phyloP scores from a whole-genome alignment of 495 filamentous ascomycete species.

The Hypoxylon cercidicola region DNA sequence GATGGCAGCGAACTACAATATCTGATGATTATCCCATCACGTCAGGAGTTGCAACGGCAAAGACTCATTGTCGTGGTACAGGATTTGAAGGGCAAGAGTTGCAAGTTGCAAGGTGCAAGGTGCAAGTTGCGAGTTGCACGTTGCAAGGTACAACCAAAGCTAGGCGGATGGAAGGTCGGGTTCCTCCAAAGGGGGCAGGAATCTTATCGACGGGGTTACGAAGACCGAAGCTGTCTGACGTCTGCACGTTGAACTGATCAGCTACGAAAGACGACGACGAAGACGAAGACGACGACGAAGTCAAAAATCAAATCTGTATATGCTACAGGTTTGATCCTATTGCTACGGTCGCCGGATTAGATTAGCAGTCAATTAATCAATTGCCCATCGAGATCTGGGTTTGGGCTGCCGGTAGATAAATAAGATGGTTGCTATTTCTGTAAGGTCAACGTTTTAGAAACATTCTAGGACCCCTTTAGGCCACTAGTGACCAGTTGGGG shows the following conservation, averaged over 20 bases:
- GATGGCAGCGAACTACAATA: constrained; percentile 20
- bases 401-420: constrained; percentile 26
- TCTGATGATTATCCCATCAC: constrained; percentile 40
- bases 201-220: constrained; percentile 11
- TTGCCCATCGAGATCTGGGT: constrained; percentile 21
- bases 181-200: constrained; percentile 8
- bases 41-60: constrained; percentile 37
- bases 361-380: constrained; percentile 17
- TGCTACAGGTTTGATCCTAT: constrained; percentile 8
- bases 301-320: not conserved
- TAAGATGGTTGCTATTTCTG: constrained; percentile 31
- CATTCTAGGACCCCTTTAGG: constrained; percentile 24
- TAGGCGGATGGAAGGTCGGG: constrained; percentile 2
- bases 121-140: no score
- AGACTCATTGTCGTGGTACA: constrained; percentile 42
- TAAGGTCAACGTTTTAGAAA: constrained; percentile 12
- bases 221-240: constrained; percentile 25
- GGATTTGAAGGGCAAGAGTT: constrained; percentile 23
- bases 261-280: constrained; percentile 7
- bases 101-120: no score
- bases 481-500: not conserved
- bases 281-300: constrained; percentile 13
- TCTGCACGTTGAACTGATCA: constrained; percentile 9
- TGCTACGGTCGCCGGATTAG: constrained; percentile 4
- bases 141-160: not conserved